These are phyloP conservation scores for Grosmannia serpens DNA, from an alignment of 2,329 filamentous ascomycete genomes.

Conservation along the genomic window DNA sequence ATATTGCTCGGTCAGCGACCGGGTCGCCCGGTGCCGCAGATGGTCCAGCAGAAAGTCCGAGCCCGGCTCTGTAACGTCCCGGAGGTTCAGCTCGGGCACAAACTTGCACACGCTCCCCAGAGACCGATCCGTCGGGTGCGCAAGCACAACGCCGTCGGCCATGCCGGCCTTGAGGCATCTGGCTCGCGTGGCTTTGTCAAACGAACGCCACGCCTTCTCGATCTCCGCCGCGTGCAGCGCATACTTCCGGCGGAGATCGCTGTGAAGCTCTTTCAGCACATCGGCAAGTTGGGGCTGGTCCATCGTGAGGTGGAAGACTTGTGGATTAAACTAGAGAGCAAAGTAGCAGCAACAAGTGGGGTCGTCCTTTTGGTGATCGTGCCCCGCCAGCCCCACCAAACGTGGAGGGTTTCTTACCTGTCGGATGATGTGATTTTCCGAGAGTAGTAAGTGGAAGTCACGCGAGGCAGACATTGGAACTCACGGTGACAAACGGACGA, in stretches of 20 bases:
- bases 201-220: constrained; percentile 27
- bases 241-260: constrained; percentile 28
- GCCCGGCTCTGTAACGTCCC: constrained; percentile 23
- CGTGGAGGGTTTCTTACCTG: too few relatives aligned
- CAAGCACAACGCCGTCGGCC: constrained; percentile 21
- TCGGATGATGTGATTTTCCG: too few relatives aligned
- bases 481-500: too few relatives aligned
- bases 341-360: too few relatives aligned
- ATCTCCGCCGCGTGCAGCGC: constrained; percentile 21
- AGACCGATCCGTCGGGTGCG: constrained; percentile 13
- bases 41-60: constrained; percentile 19
- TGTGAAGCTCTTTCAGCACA: constrained; percentile 18
- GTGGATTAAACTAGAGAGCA: too few relatives aligned
- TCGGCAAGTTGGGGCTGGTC: not conserved
- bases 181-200: constrained; percentile 21
- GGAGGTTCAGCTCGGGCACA: constrained; percentile 31
- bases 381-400: too few relatives aligned
- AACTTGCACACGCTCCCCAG: constrained; percentile 27
- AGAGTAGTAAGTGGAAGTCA: too few relatives aligned
- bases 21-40: constrained; percentile 11
- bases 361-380: too few relatives aligned
- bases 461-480: too few relatives aligned
- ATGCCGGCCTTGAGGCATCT: constrained; percentile 23
- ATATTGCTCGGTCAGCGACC: constrained; percentile 10
- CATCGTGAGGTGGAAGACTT: too few relatives aligned